Percentiles rank a stretch among this genome's conserved stretches.
Evolutionary conservation across 2,329 filamentous ascomycete species (phyloP).

Genomic region (Pyricularia grisea): DNA sequence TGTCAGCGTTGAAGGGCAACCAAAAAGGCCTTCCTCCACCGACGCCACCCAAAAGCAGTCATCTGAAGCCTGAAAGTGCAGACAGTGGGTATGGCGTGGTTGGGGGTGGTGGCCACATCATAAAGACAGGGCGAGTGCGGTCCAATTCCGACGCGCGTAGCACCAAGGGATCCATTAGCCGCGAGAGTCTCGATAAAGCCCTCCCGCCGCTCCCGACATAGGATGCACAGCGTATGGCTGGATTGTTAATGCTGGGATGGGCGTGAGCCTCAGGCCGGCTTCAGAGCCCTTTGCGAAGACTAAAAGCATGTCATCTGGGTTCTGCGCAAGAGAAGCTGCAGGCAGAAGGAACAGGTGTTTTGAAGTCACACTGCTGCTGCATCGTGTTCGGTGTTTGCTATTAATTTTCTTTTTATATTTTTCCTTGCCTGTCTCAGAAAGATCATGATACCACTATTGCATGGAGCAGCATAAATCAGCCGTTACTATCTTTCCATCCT

Average conservation of each 20-base stretch:
- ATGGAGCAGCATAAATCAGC: constrained; percentile 10
- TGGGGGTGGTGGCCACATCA: constrained; percentile 5
- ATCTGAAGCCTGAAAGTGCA: constrained; percentile 33
- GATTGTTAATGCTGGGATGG: background rate
- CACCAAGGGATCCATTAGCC: constrained; percentile 32
- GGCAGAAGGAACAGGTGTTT: background rate
- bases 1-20: constrained; percentile 19
- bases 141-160: constrained; percentile 8
- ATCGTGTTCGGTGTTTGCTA: background rate
- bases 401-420: constrained; percentile 6
- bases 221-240: background rate
- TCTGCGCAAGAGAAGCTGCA: background rate
- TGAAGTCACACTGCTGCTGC: background rate
- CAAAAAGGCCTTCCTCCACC: constrained; percentile 25
- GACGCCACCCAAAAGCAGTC: constrained; percentile 32
- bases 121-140: constrained; percentile 14
- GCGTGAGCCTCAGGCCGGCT: background rate
- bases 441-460: constrained; percentile 16
- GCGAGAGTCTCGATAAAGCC: constrained; percentile 50
- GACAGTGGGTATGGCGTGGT: constrained; percentile 36
- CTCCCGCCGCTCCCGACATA: constrained; percentile 43
- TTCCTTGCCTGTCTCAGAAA: constrained; percentile 10
- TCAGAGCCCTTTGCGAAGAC: background rate
- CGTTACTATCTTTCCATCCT: constrained; percentile 7
- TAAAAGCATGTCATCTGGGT: background rate